phyloP scores from a whole-genome alignment of 371 early-diverging fungal species.

The Apophysomyces ossiformis region DNA sequence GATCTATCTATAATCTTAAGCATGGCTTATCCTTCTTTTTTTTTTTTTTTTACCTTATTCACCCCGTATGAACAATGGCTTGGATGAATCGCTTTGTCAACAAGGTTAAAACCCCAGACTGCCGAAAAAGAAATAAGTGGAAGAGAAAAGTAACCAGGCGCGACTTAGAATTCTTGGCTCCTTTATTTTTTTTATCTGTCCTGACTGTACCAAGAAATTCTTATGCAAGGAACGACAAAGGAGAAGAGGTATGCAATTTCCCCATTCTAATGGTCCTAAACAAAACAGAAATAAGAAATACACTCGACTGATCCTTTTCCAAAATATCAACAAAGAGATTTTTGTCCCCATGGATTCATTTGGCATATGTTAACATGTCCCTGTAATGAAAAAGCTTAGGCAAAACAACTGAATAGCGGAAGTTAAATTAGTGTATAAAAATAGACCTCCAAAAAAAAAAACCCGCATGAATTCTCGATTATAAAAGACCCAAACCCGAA shows the following conservation, averaged over 20 bases:
- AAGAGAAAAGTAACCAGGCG: neutral
- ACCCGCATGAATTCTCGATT: neutral
- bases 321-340: neutral
- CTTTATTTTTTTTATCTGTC: neutral
- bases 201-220: slow-evolving; percentile 5
- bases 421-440: neutral
- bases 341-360: neutral
- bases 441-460: neutral
- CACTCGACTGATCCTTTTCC: too few relatives aligned
- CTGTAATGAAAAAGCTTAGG: neutral
- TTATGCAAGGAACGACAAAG: slow-evolving; percentile 6
- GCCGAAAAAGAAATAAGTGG: too few relatives aligned
- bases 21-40: neutral
- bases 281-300: too few relatives aligned
- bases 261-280: neutral
- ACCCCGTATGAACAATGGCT: neutral
- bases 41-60: neutral
- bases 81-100: neutral
- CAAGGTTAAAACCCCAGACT: too few relatives aligned
- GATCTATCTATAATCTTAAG: neutral
- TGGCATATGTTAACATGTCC: neutral
- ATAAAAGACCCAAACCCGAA: neutral
- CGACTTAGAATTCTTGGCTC: neutral
- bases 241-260: neutral
- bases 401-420: neutral